Evolutionary conservation across 768 basidiomycete genomes (phyloP).

Genomic region (Collybiopsis luxurians): DNA sequence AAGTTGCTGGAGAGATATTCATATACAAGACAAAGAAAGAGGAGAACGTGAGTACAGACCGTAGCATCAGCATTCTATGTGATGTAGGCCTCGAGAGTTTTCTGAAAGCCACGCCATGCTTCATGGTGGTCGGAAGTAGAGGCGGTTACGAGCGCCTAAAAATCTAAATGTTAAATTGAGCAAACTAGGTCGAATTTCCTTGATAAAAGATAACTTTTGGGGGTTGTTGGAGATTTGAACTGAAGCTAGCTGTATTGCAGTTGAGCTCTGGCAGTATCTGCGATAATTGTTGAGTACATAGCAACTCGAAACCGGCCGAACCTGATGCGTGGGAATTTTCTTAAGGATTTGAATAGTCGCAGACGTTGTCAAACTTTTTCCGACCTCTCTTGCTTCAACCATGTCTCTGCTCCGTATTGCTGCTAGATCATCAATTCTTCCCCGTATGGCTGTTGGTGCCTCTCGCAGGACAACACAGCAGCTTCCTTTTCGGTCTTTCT

Average conservation of each 20-base stretch:
- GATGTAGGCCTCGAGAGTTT: slow-evolving; percentile 91
- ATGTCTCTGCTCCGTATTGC: slow-evolving; percentile 60
- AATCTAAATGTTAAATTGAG: not conserved
- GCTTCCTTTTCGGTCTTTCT: slow-evolving; percentile 53
- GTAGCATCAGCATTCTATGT: slow-evolving; percentile 89
- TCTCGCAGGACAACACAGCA: slow-evolving; percentile 32
- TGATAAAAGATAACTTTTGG: not conserved
- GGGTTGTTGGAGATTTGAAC: too few relatives aligned
- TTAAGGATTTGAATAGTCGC: too few relatives aligned
- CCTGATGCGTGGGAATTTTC: too few relatives aligned
- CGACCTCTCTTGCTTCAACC: slow-evolving; percentile 11
- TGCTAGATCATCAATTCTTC: slow-evolving; percentile 40
- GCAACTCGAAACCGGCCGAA: too few relatives aligned
- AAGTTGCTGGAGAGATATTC: slow-evolving; percentile 61
- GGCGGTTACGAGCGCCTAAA: slow-evolving; percentile 13
- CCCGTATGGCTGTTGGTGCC: slow-evolving; percentile 36
- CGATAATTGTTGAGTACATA: too few relatives aligned
- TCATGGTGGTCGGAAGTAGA: slow-evolving; percentile 52
- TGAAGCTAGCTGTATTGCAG: too few relatives aligned
- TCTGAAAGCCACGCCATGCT: slow-evolving; percentile 91
- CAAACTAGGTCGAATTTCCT: not conserved
- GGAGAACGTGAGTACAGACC: slow-evolving; percentile 54
- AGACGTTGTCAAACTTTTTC: not conserved
- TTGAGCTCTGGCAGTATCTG: too few relatives aligned
- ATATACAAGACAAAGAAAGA: not conserved